phyloP scores from a whole-genome alignment of 257 asterid species.

The Nicotiana benthamiana region DNA sequence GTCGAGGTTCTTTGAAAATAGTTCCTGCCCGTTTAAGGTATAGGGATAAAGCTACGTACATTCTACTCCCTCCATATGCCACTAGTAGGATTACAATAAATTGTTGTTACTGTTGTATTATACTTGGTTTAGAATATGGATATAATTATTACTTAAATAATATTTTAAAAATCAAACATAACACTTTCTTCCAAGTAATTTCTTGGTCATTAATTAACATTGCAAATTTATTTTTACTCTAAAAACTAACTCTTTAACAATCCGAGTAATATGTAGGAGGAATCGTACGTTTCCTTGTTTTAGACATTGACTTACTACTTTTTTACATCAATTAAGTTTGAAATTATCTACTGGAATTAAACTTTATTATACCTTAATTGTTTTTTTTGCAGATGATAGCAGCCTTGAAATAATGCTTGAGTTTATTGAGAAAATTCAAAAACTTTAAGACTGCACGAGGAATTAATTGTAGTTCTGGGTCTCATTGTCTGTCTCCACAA shows the following conservation, averaged over 20 bases:
- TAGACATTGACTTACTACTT: not conserved
- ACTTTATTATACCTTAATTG: not conserved
- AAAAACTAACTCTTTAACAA: no score
- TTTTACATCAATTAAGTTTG: not conserved
- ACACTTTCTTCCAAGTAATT: not conserved
- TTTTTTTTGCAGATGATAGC: slow-evolving; percentile 13
- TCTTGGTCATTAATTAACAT: no score
- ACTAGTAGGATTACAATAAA: no score
- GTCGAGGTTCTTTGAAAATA: no score
- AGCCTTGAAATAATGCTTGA: slow-evolving; percentile 10
- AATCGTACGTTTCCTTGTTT: not conserved
- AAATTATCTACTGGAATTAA: not conserved
- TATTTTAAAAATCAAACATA: not conserved
- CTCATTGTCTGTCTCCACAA: no score
- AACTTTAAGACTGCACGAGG: not conserved
- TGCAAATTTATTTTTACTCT: no score
- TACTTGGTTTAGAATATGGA: not conserved
- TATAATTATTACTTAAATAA: not conserved
- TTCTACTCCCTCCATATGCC: no score
- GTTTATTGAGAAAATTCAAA: slow-evolving; percentile 12
- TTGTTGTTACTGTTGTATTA: no score
- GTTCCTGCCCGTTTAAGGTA: no score
- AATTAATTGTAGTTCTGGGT: not conserved
- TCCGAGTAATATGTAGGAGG: not conserved
- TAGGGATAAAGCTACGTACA: no score